Base-by-base conservation (phyloP, 1,139 yeast species). In the Suhomyces terraborum region DNA sequence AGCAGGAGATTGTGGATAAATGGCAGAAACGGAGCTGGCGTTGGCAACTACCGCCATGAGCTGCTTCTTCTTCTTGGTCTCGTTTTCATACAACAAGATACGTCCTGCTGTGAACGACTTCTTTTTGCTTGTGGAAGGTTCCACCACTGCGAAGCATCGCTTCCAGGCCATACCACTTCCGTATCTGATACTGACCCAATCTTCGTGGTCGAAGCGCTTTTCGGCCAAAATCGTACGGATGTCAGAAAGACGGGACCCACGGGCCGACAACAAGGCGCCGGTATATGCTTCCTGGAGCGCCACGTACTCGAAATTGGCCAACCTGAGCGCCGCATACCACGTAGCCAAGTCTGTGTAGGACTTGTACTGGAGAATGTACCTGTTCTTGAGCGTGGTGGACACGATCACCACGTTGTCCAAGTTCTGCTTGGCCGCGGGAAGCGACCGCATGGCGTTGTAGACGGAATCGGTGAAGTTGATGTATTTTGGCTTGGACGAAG, bases 101-200 rank as follows among this genome's bases (percentile, higher is more conserved):
- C 80, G 67, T 26, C 91, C 84, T 26, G 82, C 71, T 23, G 66
- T 54, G 49, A 75, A 69, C 48, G 48, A 58, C 55, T 67, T 73
- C 48, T 56, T 68, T 61, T 81, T 64, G 56, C 67, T 7, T 66
- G 67, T 45, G 27, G 69, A 63, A 7, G 96, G 97, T 47, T 91
- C 88, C 42, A 91, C 79, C n/a, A 89, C 96, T 1, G 95, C 93
- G 70, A 79, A 93, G 59, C 96, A 91, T 48, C 95, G 76, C 58
- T 85, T 87, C 97, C 98, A 93, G 1, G 97, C 96, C 95, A 88
- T 88, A 25, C 98, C 98, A 13, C 94, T 80, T 12, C 98, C 98
- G 62, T 91, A 91, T 50, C 98, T 74, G 19, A 93, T 95, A 62
- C 91, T 79, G 27, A 87, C 89, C 97, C 96, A 91, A 56, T 91